These are phyloP conservation scores for Ilex aquifolium DNA, from an alignment of 257 asterid genomes.

Conservation along the genomic window DNA sequence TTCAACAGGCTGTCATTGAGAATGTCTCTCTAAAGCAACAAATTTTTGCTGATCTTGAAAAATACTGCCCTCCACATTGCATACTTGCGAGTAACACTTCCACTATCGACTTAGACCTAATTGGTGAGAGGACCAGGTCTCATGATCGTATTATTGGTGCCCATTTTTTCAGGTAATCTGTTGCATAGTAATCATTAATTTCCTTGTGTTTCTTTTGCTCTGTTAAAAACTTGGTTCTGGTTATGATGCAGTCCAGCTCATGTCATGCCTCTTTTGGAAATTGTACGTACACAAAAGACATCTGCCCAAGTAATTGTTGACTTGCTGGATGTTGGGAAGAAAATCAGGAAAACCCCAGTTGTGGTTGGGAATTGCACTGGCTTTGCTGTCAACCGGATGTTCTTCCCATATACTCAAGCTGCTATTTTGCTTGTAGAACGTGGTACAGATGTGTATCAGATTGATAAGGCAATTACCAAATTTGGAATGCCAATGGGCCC, in stretches of 20 bases:
- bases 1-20: constrained; percentile 81
- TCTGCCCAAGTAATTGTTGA: constrained; percentile 86
- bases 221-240: constrained; percentile 1
- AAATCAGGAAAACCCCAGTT: constrained; percentile 86
- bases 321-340: constrained; percentile 81
- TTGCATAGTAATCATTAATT: neutral
- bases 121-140: constrained; percentile 77
- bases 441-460: constrained; percentile 75
- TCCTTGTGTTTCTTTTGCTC: neutral
- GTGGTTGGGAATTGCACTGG: constrained; percentile 98
- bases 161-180: constrained; percentile 83
- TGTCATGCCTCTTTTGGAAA: constrained; percentile 95
- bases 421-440: constrained; percentile 81
- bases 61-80: constrained; percentile 84
- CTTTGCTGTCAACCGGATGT: constrained; percentile 91
- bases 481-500: constrained; percentile 99
- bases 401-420: constrained; percentile 92
- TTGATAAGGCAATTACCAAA: constrained; percentile 68
- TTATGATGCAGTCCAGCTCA: constrained; percentile 81
- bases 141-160: constrained; percentile 89
- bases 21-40: constrained; percentile 81
- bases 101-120: constrained; percentile 77
- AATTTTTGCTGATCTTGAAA: constrained; percentile 80
- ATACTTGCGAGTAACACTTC: constrained; percentile 91
- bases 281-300: constrained; percentile 80